A percentile compares a stretch with the other conserved stretches of the same genome.
phyloP scores from a whole-genome alignment of 257 asterid species.

The Mitragyna speciosa region DNA sequence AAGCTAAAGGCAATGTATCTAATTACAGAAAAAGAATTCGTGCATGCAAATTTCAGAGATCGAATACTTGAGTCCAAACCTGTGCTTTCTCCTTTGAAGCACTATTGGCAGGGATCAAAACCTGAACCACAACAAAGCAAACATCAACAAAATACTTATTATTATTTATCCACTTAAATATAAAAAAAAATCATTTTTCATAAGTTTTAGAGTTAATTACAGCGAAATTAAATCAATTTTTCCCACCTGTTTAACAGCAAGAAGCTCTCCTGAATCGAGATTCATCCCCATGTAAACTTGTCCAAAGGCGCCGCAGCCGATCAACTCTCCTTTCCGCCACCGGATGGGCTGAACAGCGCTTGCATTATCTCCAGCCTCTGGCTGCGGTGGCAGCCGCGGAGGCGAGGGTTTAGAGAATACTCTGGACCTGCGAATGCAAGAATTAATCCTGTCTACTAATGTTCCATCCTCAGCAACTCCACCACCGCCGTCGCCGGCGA shows the following conservation, averaged over 20 bases:
- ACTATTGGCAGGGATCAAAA: slow-evolving; percentile 58
- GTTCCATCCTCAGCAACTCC: slow-evolving; percentile 20
- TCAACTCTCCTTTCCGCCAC: slow-evolving; percentile 45
- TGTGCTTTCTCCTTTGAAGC: slow-evolving; percentile 69
- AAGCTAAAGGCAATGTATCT: not conserved
- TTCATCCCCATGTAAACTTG: slow-evolving; percentile 82
- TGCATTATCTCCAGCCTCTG: slow-evolving; percentile 1
- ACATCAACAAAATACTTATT: not conserved
- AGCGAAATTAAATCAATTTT: not conserved
- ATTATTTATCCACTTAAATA: not conserved
- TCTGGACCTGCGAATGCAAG: slow-evolving; percentile 30
- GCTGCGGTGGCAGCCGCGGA: slow-evolving; percentile 25
- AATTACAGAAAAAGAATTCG: not conserved
- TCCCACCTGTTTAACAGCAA: slow-evolving; percentile 51
- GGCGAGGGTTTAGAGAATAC: slow-evolving; percentile 36
- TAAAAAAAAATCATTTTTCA: not conserved
- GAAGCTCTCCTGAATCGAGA: slow-evolving; percentile 76
- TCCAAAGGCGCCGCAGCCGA: slow-evolving; percentile 76
- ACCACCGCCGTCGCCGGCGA: slow-evolving; percentile 11
- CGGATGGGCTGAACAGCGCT: slow-evolving; percentile 21
- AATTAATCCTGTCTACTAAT: slow-evolving; percentile 28
- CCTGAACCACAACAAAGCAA: slow-evolving; percentile 37
- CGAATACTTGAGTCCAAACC: slow-evolving; percentile 28
- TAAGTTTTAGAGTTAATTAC: not conserved
- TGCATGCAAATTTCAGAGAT: not conserved